Conservation (phyloP, 73 alveolate genomes). For the Durusdinium trenchii region DNA sequence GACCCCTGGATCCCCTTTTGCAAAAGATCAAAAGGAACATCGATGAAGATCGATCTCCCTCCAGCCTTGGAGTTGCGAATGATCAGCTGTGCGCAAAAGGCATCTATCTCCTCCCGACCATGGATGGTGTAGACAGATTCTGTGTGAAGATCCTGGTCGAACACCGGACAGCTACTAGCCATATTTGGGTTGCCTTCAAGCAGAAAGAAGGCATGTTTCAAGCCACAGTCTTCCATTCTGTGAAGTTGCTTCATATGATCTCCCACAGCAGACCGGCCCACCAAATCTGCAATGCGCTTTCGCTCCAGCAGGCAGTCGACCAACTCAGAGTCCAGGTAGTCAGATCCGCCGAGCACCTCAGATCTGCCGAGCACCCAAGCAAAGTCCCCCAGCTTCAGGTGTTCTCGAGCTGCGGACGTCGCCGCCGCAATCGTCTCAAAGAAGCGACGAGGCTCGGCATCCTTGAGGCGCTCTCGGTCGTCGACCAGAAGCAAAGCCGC, state of each 20-base stretch:
- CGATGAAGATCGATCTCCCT: background rate
- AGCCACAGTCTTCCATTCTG: constrained; percentile 37
- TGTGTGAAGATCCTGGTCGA: background rate
- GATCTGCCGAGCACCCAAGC: constrained; percentile 12
- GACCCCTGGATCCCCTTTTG: too few species aligned
- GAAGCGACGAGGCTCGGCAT: constrained; percentile 49
- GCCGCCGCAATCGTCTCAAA: background rate
- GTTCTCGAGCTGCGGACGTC: background rate
- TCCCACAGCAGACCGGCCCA: constrained; percentile 1
- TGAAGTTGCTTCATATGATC: constrained; percentile 31
- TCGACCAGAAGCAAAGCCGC: background rate
- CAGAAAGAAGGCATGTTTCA: constrained; percentile 28
- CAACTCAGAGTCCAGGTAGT: background rate
- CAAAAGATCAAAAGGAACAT: too few species aligned
- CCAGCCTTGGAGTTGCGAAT: constrained; percentile 13
- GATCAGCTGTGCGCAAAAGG: constrained; percentile 36
- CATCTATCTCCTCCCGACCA: constrained; percentile 14
- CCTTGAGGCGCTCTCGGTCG: constrained; percentile 1
- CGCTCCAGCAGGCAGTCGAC: constrained; percentile 46
- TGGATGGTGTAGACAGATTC: background rate
- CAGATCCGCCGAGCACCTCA: too few species aligned
- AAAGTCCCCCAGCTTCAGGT: constrained; percentile 48
- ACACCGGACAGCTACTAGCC: constrained; percentile 8
- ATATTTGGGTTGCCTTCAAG: background rate
- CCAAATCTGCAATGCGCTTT: constrained; percentile 26